Evolutionary conservation across 139 green algal species (phyloP).

Genomic region (Trebouxia sp.): DNA sequence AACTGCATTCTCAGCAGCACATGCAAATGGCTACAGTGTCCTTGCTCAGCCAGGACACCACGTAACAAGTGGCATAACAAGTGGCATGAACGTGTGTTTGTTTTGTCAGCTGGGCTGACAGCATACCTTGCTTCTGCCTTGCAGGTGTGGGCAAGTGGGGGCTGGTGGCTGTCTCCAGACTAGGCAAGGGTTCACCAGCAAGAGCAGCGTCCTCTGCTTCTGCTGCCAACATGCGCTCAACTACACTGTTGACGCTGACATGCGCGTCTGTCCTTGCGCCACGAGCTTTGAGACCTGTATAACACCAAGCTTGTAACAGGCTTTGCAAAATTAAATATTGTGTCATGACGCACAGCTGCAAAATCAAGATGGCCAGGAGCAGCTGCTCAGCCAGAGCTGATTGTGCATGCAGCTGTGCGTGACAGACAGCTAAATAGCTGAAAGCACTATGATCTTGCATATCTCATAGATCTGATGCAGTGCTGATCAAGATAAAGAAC

Average conservation of each 20-base stretch:
- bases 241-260: conserved; percentile 50
- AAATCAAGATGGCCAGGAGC: not conserved
- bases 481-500: not conserved
- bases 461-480: too few species aligned
- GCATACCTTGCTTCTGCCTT: not conserved
- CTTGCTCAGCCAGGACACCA: too few species aligned
- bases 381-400: too few species aligned
- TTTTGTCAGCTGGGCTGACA: too few species aligned
- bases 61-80: too few species aligned
- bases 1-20: too few species aligned
- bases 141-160: not conserved
- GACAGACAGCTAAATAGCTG: too few species aligned
- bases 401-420: too few species aligned
- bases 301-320: not conserved
- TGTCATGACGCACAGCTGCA: not conserved
- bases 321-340: not conserved
- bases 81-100: too few species aligned
- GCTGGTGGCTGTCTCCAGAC: conserved; percentile 18
- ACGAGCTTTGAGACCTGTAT: conserved; percentile 30
- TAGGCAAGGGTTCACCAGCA: not conserved
- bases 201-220: conserved; percentile 13
- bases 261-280: conserved; percentile 42
- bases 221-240: conserved; percentile 56
- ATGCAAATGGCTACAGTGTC: too few species aligned
- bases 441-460: too few species aligned